A percentile compares a stretch with the other conserved stretches of the same genome.
These are phyloP conservation scores for Boletus sp. DNA, from an alignment of 768 basidiomycete species.

Conservation along the genomic window DNA sequence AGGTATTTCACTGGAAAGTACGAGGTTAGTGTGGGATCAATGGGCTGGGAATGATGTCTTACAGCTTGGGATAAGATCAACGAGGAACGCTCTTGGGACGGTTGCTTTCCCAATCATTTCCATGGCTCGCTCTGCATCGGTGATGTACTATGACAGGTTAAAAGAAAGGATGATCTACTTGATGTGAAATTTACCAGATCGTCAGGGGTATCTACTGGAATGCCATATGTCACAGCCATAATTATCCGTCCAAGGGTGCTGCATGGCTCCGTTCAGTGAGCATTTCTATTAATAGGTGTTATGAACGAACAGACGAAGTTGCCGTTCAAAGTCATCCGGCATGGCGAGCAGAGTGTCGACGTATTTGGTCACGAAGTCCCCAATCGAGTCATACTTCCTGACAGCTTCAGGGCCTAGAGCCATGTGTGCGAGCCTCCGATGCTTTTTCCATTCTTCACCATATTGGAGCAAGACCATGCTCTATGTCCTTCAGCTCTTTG, in stretches of 20 bases:
- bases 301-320: constrained; percentile 21
- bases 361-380: constrained; percentile 27
- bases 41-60: not conserved
- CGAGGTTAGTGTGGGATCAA: not conserved
- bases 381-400: constrained; percentile 32
- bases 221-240: constrained; percentile 27
- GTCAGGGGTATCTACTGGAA: constrained; percentile 18
- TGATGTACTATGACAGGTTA: constrained; percentile 26
- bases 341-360: constrained; percentile 9
- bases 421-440: constrained; percentile 30
- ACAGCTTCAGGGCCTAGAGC: constrained; percentile 31
- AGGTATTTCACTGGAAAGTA: constrained; percentile 24
- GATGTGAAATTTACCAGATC: constrained; percentile 14
- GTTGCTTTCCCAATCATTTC: constrained; percentile 22
- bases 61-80: constrained; percentile 30
- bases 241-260: constrained; percentile 16
- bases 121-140: constrained; percentile 28
- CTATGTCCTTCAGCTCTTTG: constrained; percentile 5
- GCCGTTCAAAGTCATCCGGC: constrained; percentile 19
- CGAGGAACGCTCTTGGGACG: constrained; percentile 30
- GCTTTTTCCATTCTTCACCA: constrained; percentile 18
- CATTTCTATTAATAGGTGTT: not conserved
- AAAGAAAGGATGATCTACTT: not conserved
- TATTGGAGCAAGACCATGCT: constrained; percentile 24
- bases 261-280: not conserved